phyloP scores from a whole-genome alignment of 2,329 filamentous ascomycete species.

The Fusarium cyanostomum region DNA sequence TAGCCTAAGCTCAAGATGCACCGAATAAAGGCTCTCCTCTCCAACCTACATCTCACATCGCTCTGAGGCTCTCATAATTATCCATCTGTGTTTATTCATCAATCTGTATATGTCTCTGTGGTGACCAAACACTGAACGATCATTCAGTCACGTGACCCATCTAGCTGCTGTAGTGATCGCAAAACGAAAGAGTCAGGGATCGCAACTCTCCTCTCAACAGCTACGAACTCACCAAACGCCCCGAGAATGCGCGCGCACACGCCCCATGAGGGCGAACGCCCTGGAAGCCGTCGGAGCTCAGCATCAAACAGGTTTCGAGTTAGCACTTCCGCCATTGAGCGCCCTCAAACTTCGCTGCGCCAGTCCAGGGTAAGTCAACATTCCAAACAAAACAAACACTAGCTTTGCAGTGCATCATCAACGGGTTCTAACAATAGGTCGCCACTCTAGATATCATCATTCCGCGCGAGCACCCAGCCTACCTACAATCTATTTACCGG shows the following conservation, averaged over 20 bases:
- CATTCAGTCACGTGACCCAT: constrained; percentile 28
- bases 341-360: constrained; percentile 49
- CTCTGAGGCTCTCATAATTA: no score
- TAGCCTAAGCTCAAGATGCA: no score
- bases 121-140: not conserved
- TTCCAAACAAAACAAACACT: constrained; percentile 36
- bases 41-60: no score
- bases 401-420: constrained; percentile 3
- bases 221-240: not conserved
- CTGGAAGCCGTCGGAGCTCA: constrained; percentile 44
- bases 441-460: constrained; percentile 53
- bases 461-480: constrained; percentile 61
- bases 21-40: no score
- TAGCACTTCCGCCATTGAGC: constrained; percentile 50
- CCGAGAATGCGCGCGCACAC: constrained; percentile 48
- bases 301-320: constrained; percentile 47
- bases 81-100: no score
- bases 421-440: constrained; percentile 17
- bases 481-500: constrained; percentile 69
- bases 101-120: no score
- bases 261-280: constrained; percentile 46
- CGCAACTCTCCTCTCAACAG: constrained; percentile 15
- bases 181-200: constrained; percentile 22
- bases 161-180: constrained; percentile 38
- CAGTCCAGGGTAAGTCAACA: constrained; percentile 53